These are phyloP conservation scores for Lachnellula hyalina DNA, from an alignment of 2,329 filamentous ascomycete genomes.

Conservation along the genomic window DNA sequence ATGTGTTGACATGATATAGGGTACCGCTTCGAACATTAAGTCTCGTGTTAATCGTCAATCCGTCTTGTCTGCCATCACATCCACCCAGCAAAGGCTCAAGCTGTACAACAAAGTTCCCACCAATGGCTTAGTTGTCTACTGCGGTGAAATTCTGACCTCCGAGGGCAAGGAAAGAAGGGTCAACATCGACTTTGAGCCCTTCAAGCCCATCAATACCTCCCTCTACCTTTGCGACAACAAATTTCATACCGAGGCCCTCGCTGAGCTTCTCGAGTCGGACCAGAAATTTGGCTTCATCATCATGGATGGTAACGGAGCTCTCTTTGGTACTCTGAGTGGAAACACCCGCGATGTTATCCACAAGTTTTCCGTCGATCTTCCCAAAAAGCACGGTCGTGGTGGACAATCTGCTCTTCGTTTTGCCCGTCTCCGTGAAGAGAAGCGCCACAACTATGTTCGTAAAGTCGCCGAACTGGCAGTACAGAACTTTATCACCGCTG, in stretches of 20 bases:
- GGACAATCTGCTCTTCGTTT: constrained; percentile 99
- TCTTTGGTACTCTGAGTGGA: constrained; percentile 94
- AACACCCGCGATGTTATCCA: constrained; percentile 96
- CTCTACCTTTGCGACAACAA: constrained; percentile 99
- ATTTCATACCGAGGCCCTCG: constrained; percentile 96
- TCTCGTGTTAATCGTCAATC: constrained; percentile 98
- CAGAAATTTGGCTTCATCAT: constrained; percentile 99
- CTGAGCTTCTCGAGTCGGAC: constrained; percentile 95
- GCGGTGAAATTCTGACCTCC: constrained; percentile 98
- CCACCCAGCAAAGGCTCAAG: constrained; percentile 97
- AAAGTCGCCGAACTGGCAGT: constrained; percentile 97
- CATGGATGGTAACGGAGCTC: constrained; percentile 98
- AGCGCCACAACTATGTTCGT: constrained; percentile 99
- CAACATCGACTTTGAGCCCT: constrained; percentile 99
- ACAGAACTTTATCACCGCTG: constrained; percentile 96
- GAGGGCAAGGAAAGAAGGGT: constrained; percentile 99
- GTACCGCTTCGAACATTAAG: constrained; percentile 99
- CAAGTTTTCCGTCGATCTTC: constrained; percentile 97
- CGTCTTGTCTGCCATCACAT: constrained; percentile 95
- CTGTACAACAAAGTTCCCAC: constrained; percentile 98
- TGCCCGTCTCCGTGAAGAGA: constrained; percentile 97
- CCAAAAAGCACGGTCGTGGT: constrained; percentile 99
- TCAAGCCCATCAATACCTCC: constrained; percentile 99
- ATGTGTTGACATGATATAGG: constrained; percentile 45
- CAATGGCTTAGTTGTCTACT: constrained; percentile 97